A percentile compares a stretch with the other conserved stretches of the same genome.
Conservation (phyloP, 768 basidiomycete genomes). For the Lactarius deliciosus region DNA sequence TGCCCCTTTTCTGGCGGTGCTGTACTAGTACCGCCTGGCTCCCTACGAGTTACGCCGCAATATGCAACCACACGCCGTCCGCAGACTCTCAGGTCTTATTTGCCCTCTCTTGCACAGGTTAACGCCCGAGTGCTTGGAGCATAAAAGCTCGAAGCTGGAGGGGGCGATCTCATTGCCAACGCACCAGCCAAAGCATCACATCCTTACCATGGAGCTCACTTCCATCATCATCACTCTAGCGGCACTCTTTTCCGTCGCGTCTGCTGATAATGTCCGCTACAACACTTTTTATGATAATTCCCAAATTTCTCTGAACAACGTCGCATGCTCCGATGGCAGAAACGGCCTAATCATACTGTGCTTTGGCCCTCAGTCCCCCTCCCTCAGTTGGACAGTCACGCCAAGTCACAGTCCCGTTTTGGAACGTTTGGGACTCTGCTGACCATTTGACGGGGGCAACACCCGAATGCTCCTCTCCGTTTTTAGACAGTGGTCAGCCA, state of each 20-base stretch:
- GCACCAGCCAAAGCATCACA: neutral
- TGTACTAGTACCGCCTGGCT: neutral
- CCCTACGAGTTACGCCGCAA: neutral
- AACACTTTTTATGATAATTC: slow-evolving; percentile 20
- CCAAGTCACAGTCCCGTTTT: too few species aligned
- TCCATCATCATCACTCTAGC: neutral
- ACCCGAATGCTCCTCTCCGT: too few species aligned
- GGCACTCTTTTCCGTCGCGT: neutral
- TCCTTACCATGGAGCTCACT: neutral
- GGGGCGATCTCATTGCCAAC: neutral
- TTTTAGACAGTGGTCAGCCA: too few species aligned
- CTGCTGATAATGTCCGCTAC: slow-evolving; percentile 9
- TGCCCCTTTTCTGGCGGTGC: neutral
- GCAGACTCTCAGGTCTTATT: neutral
- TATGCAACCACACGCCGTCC: neutral
- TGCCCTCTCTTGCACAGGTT: neutral
- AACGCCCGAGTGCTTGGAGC: neutral
- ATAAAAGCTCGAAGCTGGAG: neutral
- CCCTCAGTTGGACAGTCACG: too few species aligned
- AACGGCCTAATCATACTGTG: too few species aligned
- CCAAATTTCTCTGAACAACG: slow-evolving; percentile 6
- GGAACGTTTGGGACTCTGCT: too few species aligned
- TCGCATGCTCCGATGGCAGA: slow-evolving; percentile 31
- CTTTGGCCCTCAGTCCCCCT: too few species aligned
- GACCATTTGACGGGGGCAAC: too few species aligned